phyloP scores from a whole-genome alignment of 2,329 filamentous ascomycete genomes.

The Ophiostoma perfectum region DNA sequence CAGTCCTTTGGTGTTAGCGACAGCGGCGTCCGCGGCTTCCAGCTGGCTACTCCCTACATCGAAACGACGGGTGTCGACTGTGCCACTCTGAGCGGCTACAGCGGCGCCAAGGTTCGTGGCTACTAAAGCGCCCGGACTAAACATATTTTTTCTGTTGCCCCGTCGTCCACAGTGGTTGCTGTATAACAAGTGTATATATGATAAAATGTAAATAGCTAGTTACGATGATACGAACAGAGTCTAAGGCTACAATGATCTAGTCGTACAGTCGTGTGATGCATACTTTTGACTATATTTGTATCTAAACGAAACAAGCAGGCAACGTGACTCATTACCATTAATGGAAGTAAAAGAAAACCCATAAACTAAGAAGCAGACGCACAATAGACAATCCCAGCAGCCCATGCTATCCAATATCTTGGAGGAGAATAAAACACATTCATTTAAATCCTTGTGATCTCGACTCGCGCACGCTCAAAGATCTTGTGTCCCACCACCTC shows the following conservation, averaged over 20 bases:
- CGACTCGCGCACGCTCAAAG: conserved; percentile 77
- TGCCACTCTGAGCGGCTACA: background rate
- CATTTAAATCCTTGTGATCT: conserved; percentile 66
- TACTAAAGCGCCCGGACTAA: background rate
- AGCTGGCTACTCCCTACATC: conserved; percentile 34
- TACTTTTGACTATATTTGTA: too few species aligned
- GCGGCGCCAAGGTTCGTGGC: background rate
- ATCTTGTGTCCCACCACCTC: conserved; percentile 65
- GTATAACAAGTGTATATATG: too few species aligned
- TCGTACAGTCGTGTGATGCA: too few species aligned
- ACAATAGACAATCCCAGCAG: too few species aligned
- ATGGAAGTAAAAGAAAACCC: background rate
- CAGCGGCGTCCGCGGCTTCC: conserved; percentile 28
- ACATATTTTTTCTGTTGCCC: background rate
- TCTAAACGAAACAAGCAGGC: background rate
- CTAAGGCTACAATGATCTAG: too few species aligned
- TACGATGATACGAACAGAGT: too few species aligned
- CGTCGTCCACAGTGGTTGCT: too few species aligned
- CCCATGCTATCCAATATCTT: too few species aligned
- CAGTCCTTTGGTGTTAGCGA: background rate
- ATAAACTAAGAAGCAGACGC: too few species aligned
- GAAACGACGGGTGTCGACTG: conserved; percentile 15
- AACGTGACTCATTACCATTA: conserved; percentile 4
- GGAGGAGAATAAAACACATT: background rate
- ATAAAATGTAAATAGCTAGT: too few species aligned